These are phyloP conservation scores for Ettlia oleoabundans DNA, from an alignment of 139 green algal genomes.

Conservation along the genomic window DNA sequence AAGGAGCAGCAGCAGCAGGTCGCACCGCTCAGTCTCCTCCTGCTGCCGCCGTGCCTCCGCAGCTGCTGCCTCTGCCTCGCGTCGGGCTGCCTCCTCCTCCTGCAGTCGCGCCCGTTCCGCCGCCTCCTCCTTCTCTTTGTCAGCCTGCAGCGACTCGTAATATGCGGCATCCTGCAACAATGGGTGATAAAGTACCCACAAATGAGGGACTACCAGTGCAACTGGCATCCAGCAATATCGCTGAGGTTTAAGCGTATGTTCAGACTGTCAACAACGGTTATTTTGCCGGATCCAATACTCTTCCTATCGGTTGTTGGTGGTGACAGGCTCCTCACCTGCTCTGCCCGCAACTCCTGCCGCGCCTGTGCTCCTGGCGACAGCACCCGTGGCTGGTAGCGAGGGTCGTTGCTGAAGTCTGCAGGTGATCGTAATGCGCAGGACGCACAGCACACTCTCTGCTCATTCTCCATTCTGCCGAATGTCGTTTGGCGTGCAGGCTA, in stretches of 20 bases:
- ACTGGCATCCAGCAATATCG: background rate
- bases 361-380: constrained; percentile 42
- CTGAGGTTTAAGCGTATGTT: too few species aligned
- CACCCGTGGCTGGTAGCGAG: background rate
- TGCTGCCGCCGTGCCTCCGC: constrained; percentile 16
- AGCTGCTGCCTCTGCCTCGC: constrained; percentile 9
- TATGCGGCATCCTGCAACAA: constrained; percentile 29
- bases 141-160: constrained; percentile 28
- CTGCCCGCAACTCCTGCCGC: constrained; percentile 30
- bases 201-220: background rate
- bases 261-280: too few species aligned
- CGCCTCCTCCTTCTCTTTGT: constrained; percentile 29
- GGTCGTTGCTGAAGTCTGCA: constrained; percentile 30
- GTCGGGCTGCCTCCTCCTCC: constrained; percentile 17
- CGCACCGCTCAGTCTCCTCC: constrained; percentile 16
- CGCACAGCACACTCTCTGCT: background rate
- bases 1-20: background rate
- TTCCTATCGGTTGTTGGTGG: too few species aligned
- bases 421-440: background rate
- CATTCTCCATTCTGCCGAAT: background rate
- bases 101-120: background rate
- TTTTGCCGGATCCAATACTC: too few species aligned
- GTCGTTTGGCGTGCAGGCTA: too few species aligned
- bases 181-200: background rate
- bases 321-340: constrained; percentile 44